phyloP scores from a whole-genome alignment of 2,329 filamentous ascomycete species.

The Ilyonectria robusta region DNA sequence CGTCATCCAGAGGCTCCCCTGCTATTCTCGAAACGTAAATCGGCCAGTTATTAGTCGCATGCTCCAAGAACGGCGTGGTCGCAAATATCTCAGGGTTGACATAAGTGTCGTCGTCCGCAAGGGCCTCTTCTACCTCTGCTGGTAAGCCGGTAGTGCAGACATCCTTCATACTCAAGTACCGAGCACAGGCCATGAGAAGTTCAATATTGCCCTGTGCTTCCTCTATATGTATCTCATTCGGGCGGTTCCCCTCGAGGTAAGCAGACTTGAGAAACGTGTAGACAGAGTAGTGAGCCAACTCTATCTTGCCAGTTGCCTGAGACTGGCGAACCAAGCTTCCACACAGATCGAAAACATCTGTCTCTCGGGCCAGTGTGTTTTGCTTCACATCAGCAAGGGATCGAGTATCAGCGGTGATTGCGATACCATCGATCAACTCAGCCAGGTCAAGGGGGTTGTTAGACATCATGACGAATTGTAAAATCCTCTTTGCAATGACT shows the following conservation, averaged over 20 bases:
- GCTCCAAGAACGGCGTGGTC: conserved; percentile 1
- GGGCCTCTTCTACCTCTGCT: neutral
- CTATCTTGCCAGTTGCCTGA: neutral
- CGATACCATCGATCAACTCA: conserved; percentile 6
- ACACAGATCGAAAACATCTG: neutral
- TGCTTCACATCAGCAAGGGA: neutral
- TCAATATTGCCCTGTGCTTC: neutral
- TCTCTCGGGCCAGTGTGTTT: neutral
- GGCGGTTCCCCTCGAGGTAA: neutral
- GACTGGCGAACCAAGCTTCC: conserved; percentile 5
- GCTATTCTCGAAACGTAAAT: neutral
- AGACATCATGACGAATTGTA: conserved; percentile 1
- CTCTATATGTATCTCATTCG: neutral
- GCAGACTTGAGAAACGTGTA: conserved; percentile 1
- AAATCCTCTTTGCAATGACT: neutral
- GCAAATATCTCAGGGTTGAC: neutral
- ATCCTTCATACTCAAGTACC: neutral
- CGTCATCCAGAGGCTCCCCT: neutral
- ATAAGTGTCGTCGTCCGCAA: neutral
- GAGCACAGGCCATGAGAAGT: neutral
- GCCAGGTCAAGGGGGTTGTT: neutral
- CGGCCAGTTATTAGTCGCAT: neutral
- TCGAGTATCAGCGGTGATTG: neutral
- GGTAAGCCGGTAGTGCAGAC: neutral
- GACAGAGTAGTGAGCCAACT: conserved; percentile 1